These are phyloP conservation scores for Phialemonium atrogriseum DNA, from an alignment of 2,329 filamentous ascomycete species.

Conservation along the genomic window DNA sequence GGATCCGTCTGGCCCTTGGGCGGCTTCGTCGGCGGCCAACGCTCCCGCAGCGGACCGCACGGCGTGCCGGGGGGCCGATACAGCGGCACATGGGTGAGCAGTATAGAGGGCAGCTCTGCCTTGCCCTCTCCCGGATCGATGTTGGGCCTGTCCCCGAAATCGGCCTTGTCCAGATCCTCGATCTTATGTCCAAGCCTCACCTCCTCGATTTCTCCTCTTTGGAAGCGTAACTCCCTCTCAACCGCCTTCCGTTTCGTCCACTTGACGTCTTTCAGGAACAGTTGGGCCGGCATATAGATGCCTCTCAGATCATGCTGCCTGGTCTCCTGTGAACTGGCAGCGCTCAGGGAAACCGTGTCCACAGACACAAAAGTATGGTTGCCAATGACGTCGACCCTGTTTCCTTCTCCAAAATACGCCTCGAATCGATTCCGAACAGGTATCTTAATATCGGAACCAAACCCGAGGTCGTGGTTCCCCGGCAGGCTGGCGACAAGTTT, in stretches of 20 bases:
- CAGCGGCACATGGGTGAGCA: conserved; percentile 86
- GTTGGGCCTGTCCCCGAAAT: conserved; percentile 29
- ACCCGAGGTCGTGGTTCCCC: conserved; percentile 92
- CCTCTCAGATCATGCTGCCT: conserved; percentile 42
- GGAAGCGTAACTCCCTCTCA: conserved; percentile 57
- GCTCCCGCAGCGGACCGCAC: conserved; percentile 81
- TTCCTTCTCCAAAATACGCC: conserved; percentile 84
- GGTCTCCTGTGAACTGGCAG: conserved; percentile 46
- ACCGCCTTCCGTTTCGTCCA: conserved; percentile 59
- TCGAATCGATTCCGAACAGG: conserved; percentile 77
- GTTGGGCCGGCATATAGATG: conserved; percentile 68
- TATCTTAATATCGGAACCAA: conserved; percentile 75
- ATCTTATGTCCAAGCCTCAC: conserved; percentile 50
- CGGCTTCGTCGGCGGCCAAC: conserved; percentile 62
- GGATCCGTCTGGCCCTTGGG: conserved; percentile 47
- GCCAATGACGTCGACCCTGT: conserved; percentile 81
- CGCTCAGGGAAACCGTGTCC: conserved; percentile 81
- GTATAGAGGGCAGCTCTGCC: conserved; percentile 71
- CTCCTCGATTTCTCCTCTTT: conserved; percentile 51
- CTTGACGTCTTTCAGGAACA: conserved; percentile 65
- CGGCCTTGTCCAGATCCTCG: conserved; percentile 45
- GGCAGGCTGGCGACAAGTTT: conserved; percentile 80
- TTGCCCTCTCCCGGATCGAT: conserved; percentile 33
- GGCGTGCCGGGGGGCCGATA: conserved; percentile 76
- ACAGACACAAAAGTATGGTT: conserved; percentile 95